These are phyloP conservation scores for Hypoxylon subgilvum DNA, from an alignment of 495 filamentous ascomycete species.

Conservation along the genomic window DNA sequence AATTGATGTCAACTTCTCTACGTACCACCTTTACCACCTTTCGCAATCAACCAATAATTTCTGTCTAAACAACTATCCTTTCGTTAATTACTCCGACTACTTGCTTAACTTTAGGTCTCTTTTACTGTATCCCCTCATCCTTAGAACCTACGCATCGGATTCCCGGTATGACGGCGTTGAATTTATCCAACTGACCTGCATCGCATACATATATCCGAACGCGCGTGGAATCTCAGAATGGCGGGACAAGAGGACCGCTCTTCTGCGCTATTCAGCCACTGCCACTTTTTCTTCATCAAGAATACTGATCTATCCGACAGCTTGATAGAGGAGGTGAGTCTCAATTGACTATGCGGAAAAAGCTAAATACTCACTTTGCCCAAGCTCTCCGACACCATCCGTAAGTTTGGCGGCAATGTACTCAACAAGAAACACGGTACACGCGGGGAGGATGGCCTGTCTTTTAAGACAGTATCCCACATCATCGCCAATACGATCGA, in stretches of 20 bases:
- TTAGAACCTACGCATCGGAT: neutral
- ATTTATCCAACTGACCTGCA: neutral
- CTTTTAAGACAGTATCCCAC: constrained; percentile 71
- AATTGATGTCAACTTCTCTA: constrained; percentile 17
- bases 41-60: neutral
- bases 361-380: constrained; percentile 47
- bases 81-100: neutral
- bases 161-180: constrained; percentile 17
- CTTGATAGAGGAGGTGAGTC: constrained; percentile 53
- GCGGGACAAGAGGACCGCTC: constrained; percentile 44
- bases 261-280: constrained; percentile 45
- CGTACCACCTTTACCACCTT: too few species aligned
- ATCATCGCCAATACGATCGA: constrained; percentile 85
- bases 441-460: constrained; percentile 45
- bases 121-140: neutral
- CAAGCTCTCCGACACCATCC: constrained; percentile 55
- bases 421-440: constrained; percentile 52
- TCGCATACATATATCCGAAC: constrained; percentile 1
- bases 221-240: constrained; percentile 44
- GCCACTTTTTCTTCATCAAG: constrained; percentile 52
- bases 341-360: neutral
- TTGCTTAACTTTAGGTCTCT: neutral
- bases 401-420: constrained; percentile 62
- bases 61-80: neutral
- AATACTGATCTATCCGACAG: constrained; percentile 51